Evolutionary conservation across 2,329 filamentous ascomycete species (phyloP), one percentile per base, ranked within the genome.

Genomic region (Nemania sp.): DNA sequence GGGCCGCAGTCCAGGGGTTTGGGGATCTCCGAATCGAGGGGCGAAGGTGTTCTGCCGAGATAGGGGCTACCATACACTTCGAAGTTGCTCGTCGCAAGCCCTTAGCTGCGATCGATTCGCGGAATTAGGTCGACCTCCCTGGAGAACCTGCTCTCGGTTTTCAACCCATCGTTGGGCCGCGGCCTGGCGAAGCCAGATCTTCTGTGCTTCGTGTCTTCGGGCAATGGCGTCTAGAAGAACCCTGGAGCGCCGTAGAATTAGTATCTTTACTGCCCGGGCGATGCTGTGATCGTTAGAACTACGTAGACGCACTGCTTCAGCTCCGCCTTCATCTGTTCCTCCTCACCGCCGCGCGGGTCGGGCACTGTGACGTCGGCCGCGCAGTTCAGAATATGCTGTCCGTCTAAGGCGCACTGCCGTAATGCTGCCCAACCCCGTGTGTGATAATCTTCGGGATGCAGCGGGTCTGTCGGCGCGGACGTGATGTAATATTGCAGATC

Each of bases 351-450:
- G 41, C 68, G 69, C 41, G 77, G 69, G 39, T 73, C 71, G 3
- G 83, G 82, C 11, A 86, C 82, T 47, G 74, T 76, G 14, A 82
- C 82, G 68, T 86, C 84, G 34, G 83, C 83, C 19, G 81, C 82
- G 63, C 80, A 83, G 65, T 86, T 82, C 57, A 86, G 76, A 60
- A 87, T 86, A 70, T 84, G 77, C 65, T 84, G 82, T 6, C 83
- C 83, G 62, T 86, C 84, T 36, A 84, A 65, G 45, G 77, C 74
- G 71, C 83, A 86, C 70, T 87, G 83, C 36, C 83, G 79, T 46
- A 87, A 72, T 14, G 78, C 78, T 4, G 79, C 76, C 82, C 82
- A 87, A 19, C 83, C 84, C 59, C 85, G 82, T 11, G 82, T 83
- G 69, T 83, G 80, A 65, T 84, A 83, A 64, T 86, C 84, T 48